Conservation (phyloP, 352 stramenopile species). For the Phytophthora fragariae region DNA sequence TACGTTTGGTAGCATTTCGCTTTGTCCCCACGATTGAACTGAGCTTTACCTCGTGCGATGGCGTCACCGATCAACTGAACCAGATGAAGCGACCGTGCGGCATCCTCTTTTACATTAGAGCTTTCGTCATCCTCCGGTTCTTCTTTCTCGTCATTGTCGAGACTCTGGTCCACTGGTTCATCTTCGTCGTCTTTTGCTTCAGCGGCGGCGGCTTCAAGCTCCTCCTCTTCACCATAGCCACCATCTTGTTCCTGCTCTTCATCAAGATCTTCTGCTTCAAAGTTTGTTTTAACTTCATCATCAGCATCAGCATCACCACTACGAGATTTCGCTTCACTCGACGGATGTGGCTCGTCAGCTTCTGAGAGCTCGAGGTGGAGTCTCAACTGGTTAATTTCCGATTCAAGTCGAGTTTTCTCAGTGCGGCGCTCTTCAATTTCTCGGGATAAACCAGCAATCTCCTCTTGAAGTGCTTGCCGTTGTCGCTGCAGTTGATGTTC, state of each 20-base stretch:
- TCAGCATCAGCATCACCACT: not conserved
- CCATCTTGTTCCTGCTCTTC: slow-evolving; percentile 19
- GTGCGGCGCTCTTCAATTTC: slow-evolving; percentile 50
- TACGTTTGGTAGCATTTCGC: slow-evolving; percentile 78
- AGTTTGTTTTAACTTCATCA: not conserved
- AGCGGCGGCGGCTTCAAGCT: slow-evolving; percentile 11
- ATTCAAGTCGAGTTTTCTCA: slow-evolving; percentile 64
- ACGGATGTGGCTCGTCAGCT: slow-evolving; percentile 13
- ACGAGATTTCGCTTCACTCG: slow-evolving; percentile 31
- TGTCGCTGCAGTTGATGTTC: slow-evolving; percentile 30
- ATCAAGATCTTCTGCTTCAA: slow-evolving; percentile 23
- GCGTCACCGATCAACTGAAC: slow-evolving; percentile 53
- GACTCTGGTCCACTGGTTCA: slow-evolving; percentile 17
- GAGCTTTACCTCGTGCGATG: slow-evolving; percentile 66
- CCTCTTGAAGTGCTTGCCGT: slow-evolving; percentile 24
- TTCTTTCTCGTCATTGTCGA: slow-evolving; percentile 38
- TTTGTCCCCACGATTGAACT: slow-evolving; percentile 84
- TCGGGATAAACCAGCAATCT: slow-evolving; percentile 40
- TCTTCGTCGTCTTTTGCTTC: slow-evolving; percentile 34
- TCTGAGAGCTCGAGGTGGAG: slow-evolving; percentile 67
- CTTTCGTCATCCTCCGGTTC: slow-evolving; percentile 39
- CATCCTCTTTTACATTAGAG: slow-evolving; percentile 52
- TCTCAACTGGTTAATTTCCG: slow-evolving; percentile 67
- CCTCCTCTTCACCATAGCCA: slow-evolving; percentile 29
- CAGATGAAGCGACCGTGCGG: slow-evolving; percentile 45